Conservation (phyloP, 306 rosid genomes). For the Casuarina equisetifolia region DNA sequence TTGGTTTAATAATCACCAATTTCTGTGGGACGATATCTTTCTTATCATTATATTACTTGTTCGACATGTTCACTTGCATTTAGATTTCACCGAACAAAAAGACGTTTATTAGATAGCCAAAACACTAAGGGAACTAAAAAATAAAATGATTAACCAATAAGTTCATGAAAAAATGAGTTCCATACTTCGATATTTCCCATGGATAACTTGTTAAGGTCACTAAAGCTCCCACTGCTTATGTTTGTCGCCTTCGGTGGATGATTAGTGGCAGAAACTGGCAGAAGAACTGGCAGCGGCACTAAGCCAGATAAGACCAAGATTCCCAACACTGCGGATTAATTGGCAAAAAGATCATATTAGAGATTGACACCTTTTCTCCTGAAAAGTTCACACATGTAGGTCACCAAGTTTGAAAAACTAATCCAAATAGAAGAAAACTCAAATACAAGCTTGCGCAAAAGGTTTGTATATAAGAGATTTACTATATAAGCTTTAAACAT, state of each 20-base stretch:
- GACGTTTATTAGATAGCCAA: too few species aligned
- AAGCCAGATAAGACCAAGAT: conserved; percentile 68
- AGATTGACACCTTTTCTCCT: background rate
- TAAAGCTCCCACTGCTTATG: conserved; percentile 56
- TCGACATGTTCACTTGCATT: too few species aligned
- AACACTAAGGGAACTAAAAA: background rate
- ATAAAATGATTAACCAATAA: background rate
- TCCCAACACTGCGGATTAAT: conserved; percentile 52
- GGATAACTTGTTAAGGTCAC: conserved; percentile 70
- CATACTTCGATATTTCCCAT: conserved; percentile 72
- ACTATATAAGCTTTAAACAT: too few species aligned
- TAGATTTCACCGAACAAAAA: too few species aligned
- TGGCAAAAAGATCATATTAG: conserved; percentile 4
- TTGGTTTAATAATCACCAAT: too few species aligned
- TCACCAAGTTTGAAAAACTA: too few species aligned
- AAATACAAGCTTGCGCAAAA: background rate
- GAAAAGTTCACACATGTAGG: background rate
- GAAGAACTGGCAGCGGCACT: conserved; percentile 74
- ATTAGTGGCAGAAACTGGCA: conserved; percentile 74
- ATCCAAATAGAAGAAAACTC: background rate
- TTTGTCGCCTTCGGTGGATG: conserved; percentile 20
- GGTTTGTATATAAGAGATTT: too few species aligned
- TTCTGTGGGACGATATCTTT: too few species aligned
- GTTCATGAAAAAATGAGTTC: background rate
- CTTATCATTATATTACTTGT: too few species aligned